A percentile compares a stretch with the other conserved stretches of the same genome.
Evolutionary conservation across 371 early-diverging fungal genomes (phyloP).

Genomic region (Rhizopus delemar): DNA sequence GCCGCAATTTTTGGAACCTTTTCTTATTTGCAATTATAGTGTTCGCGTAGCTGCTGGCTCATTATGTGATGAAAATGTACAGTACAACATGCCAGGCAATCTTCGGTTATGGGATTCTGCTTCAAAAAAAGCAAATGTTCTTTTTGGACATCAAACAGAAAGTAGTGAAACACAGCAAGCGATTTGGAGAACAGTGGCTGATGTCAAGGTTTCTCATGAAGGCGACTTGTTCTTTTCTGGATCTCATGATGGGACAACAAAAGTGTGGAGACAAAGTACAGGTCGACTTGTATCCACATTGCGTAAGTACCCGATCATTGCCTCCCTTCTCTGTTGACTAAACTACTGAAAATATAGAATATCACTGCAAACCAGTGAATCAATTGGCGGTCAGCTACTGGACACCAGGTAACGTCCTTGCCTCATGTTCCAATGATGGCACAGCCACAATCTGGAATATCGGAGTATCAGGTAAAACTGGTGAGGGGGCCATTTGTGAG

Average conservation of each 20-base stretch:
- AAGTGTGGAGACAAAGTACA: constrained; percentile 31
- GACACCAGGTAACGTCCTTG: constrained; percentile 29
- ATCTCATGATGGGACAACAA: constrained; percentile 34
- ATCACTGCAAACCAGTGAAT: constrained; percentile 26
- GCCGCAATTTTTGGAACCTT: too few relatives aligned
- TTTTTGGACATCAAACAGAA: constrained; percentile 33
- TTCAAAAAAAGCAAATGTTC: constrained; percentile 4
- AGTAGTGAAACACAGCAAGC: background rate
- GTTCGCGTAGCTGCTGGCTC: constrained; percentile 30
- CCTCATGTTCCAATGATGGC: constrained; percentile 41
- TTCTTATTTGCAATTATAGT: constrained; percentile 5
- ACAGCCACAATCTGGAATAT: constrained; percentile 41
- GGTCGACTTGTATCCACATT: constrained; percentile 36
- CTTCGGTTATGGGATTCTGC: constrained; percentile 35
- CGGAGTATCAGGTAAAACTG: constrained; percentile 27
- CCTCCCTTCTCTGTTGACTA: background rate
- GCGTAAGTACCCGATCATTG: constrained; percentile 22
- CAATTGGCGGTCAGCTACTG: constrained; percentile 26
- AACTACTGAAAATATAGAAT: constrained; percentile 10
- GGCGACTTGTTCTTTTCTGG: constrained; percentile 33
- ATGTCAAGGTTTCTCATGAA: constrained; percentile 38
- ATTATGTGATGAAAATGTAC: constrained; percentile 39
- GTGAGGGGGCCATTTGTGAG: constrained; percentile 32
- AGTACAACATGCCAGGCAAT: constrained; percentile 47
- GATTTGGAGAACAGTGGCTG: constrained; percentile 45